Conservation (phyloP, 2,329 filamentous ascomycete genomes). For the Chalaropsis thielavioides region DNA sequence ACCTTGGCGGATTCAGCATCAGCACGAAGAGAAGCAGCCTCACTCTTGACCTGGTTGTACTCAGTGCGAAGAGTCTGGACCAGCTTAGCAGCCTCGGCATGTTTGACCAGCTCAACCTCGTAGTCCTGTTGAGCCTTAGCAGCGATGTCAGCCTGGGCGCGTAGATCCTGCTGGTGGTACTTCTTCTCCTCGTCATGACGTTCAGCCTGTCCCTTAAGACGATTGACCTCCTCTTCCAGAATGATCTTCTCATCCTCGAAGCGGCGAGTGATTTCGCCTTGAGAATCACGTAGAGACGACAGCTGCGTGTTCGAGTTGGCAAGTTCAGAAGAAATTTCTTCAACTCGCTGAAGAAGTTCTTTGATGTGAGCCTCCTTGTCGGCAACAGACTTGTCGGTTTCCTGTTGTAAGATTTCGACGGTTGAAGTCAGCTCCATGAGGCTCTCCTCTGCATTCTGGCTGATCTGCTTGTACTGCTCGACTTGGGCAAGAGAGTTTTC, state of each 20-base stretch:
- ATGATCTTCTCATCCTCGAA: conserved; percentile 70
- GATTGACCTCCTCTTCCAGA: conserved; percentile 62
- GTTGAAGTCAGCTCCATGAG: conserved; percentile 64
- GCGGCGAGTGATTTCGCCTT: conserved; percentile 56
- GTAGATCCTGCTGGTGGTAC: conserved; percentile 80
- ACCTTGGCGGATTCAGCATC: conserved; percentile 78
- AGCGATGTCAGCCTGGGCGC: conserved; percentile 85
- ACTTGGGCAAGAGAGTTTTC: conserved; percentile 67
- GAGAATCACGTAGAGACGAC: conserved; percentile 62
- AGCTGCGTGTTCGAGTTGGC: conserved; percentile 70
- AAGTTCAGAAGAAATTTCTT: conserved; percentile 73
- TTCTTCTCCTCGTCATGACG: conserved; percentile 65
- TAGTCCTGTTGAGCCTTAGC: conserved; percentile 89
- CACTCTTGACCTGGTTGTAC: conserved; percentile 66
- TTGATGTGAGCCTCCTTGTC: conserved; percentile 68
- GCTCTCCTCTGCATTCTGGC: conserved; percentile 75
- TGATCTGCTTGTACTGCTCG: conserved; percentile 79
- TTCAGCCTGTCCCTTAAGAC: conserved; percentile 72
- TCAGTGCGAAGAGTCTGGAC: conserved; percentile 67
- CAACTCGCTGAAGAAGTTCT: conserved; percentile 68
- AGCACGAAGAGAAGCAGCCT: conserved; percentile 57
- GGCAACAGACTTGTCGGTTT: conserved; percentile 60
- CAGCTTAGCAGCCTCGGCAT: conserved; percentile 83
- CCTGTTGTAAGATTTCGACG: conserved; percentile 74
- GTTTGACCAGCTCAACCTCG: conserved; percentile 84